These are phyloP conservation scores for Astragalus membranaceus DNA, from an alignment of 306 rosid species.

Conservation along the genomic window DNA sequence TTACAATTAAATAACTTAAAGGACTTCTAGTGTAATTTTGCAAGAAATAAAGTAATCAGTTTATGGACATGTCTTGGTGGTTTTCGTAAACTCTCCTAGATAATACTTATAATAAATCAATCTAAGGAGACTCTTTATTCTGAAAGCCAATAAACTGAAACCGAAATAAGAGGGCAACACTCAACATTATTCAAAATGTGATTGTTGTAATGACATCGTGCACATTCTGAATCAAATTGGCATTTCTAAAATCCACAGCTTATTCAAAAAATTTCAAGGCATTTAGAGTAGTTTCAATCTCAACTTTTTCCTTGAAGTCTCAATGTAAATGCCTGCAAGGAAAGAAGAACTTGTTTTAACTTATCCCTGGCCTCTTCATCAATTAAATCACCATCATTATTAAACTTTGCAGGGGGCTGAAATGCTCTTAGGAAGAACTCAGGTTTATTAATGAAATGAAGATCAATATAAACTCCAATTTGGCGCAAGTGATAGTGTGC, in stretches of 20 bases:
- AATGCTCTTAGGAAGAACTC: conserved; percentile 49
- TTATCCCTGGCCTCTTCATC: conserved; percentile 33
- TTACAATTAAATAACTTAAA: too few species aligned
- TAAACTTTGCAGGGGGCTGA: conserved; percentile 58
- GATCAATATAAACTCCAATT: conserved; percentile 62
- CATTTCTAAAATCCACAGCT: background rate
- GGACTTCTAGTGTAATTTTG: too few species aligned
- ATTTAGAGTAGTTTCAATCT: background rate
- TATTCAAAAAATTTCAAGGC: background rate
- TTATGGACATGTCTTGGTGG: too few species aligned
- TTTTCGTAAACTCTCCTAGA: too few species aligned
- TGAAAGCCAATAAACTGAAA: too few species aligned
- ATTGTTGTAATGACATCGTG: background rate
- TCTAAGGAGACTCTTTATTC: too few species aligned
- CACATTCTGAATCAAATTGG: background rate
- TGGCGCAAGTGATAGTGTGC: conserved; percentile 77
- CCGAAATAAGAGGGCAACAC: background rate
- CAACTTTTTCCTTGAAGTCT: conserved; percentile 30
- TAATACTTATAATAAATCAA: too few species aligned
- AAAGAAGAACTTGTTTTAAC: conserved; percentile 41
- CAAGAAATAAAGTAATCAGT: too few species aligned
- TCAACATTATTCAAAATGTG: background rate
- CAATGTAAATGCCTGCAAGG: conserved; percentile 41
- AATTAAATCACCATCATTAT: conserved; percentile 48
- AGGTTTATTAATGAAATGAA: conserved; percentile 82